Conservation (phyloP, 2,329 filamentous ascomycete species). For the Exophiala aquamarina region DNA sequence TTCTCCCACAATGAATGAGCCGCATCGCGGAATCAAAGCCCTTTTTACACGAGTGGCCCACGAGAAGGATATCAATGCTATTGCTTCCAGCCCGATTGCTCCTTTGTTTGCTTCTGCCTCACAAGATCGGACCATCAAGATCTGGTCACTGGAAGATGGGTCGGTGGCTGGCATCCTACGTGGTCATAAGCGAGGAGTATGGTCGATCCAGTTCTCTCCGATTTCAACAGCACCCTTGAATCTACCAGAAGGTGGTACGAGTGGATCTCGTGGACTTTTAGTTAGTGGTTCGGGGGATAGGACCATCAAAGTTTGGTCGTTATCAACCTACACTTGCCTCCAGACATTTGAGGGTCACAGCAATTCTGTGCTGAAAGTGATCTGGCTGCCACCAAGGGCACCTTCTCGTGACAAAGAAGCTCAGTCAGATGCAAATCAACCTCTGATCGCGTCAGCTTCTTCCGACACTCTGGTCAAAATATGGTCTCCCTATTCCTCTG, state of each 20-base stretch:
- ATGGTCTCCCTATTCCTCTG: constrained; percentile 72
- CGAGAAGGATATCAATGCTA: constrained; percentile 97
- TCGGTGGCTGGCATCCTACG: constrained; percentile 88
- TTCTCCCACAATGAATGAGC: constrained; percentile 37
- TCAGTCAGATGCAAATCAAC: constrained; percentile 33
- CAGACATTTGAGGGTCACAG: constrained; percentile 95
- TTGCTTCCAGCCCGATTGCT: constrained; percentile 73
- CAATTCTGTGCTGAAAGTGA: constrained; percentile 89
- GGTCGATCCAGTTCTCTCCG: constrained; percentile 90
- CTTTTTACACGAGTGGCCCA: constrained; percentile 91
- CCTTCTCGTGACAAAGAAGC: constrained; percentile 36
- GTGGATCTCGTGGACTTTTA: constrained; percentile 73
- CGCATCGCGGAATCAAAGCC: constrained; percentile 50
- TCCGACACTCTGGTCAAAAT: constrained; percentile 95
- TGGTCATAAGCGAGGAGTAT: constrained; percentile 92
- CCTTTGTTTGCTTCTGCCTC: constrained; percentile 93
- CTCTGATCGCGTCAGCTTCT: constrained; percentile 73
- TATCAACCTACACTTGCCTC: constrained; percentile 88
- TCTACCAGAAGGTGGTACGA: constrained; percentile 69
- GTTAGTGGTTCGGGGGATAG: constrained; percentile 94
- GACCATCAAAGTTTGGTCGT: constrained; percentile 91
- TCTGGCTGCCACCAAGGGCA: constrained; percentile 68
- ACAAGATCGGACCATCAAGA: constrained; percentile 94
- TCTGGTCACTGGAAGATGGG: constrained; percentile 88
- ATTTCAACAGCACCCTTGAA: constrained; percentile 71